Conservation (phyloP, 2,329 filamentous ascomycete species). For the Huntiella savannae region DNA sequence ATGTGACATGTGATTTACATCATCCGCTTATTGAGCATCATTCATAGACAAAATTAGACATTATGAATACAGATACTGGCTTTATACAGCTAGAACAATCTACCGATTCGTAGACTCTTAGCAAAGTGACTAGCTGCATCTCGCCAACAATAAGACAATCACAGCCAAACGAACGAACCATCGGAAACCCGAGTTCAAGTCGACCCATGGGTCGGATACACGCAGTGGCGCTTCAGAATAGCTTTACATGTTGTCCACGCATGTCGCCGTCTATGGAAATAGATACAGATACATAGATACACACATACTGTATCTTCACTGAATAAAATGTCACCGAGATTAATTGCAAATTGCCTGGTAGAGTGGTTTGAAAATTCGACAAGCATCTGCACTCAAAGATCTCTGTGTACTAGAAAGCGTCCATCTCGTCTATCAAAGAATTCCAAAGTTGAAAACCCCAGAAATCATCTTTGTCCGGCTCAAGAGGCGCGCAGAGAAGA, state of each 20-base stretch:
- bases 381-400: slow-evolving; percentile 12
- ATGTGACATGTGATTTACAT: background rate
- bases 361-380: slow-evolving; percentile 3
- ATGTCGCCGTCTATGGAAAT: background rate
- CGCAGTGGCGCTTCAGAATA: background rate
- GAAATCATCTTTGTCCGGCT: slow-evolving; percentile 5
- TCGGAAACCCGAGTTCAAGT: too few species aligned
- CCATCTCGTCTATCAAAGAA: slow-evolving; percentile 9
- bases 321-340: slow-evolving; percentile 11
- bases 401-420: slow-evolving; percentile 6
- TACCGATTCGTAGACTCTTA: background rate
- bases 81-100: background rate
- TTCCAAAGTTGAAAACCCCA: background rate
- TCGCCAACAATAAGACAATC: background rate
- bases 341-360: slow-evolving; percentile 10
- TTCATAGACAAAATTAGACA: too few species aligned
- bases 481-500: slow-evolving; percentile 6
- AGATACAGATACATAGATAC: background rate
- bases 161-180: background rate
- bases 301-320: background rate
- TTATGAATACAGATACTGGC: background rate
- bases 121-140: background rate
- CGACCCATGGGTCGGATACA: too few species aligned
- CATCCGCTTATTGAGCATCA: background rate
- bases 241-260: background rate